phyloP scores from a whole-genome alignment of 2,329 filamentous ascomycete species.

The Penicillium verrucosum region DNA sequence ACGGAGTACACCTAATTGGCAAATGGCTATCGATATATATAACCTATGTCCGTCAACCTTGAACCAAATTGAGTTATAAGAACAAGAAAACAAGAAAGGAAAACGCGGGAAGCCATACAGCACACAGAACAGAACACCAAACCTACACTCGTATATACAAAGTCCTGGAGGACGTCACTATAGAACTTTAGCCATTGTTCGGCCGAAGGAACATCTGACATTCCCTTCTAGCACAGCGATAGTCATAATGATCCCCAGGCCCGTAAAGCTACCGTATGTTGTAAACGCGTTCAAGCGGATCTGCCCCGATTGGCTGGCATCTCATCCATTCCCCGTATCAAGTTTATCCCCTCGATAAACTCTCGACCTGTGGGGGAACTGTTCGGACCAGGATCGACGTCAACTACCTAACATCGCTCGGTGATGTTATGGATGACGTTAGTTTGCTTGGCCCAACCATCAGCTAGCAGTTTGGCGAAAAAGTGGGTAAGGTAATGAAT shows the following conservation, averaged over 20 bases:
- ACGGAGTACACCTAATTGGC: not conserved
- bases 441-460: slow-evolving; percentile 10
- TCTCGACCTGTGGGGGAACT: slow-evolving; percentile 23
- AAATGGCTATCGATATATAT: not conserved
- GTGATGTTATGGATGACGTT: slow-evolving; percentile 2
- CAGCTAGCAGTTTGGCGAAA: slow-evolving; percentile 20
- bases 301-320: slow-evolving; percentile 14
- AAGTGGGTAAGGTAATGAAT: slow-evolving; percentile 13
- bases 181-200: not conserved
- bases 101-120: not conserved
- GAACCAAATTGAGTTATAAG: not conserved
- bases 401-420: slow-evolving; percentile 10
- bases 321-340: slow-evolving; percentile 15
- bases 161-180: not conserved
- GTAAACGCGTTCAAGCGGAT: not conserved
- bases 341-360: slow-evolving; percentile 24
- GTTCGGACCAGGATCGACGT: slow-evolving; percentile 20
- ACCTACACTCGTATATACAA: not conserved
- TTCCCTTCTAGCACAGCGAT: not conserved
- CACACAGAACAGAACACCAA: not conserved
- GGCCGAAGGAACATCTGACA: not conserved
- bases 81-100: not conserved
- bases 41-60: not conserved
- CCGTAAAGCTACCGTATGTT: not conserved
- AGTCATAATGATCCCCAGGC: not conserved